These are phyloP conservation scores for Naematelia aurantialba DNA, from an alignment of 768 basidiomycete species.

Conservation along the genomic window DNA sequence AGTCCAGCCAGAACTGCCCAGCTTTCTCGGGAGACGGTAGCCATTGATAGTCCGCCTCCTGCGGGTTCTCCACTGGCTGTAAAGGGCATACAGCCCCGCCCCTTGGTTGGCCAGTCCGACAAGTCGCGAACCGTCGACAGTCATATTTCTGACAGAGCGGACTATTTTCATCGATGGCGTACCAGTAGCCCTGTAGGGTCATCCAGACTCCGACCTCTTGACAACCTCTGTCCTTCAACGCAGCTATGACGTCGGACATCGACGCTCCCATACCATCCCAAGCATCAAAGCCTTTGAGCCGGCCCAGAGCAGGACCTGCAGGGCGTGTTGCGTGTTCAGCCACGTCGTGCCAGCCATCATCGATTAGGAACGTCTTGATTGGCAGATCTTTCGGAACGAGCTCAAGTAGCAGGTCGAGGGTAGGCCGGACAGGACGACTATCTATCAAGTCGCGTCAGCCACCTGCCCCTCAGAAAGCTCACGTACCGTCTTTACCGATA, in stretches of 20 bases:
- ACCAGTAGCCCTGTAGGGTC: constrained; percentile 41
- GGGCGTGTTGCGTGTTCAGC: too few species aligned
- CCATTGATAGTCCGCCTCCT: too few species aligned
- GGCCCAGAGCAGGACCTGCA: neutral
- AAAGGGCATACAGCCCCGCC: constrained; percentile 15
- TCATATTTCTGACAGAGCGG: constrained; percentile 21
- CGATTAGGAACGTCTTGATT: constrained; percentile 39
- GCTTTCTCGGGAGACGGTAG: constrained; percentile 30
- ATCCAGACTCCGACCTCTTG: constrained; percentile 39
- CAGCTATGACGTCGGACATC: constrained; percentile 18
- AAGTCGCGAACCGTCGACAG: constrained; percentile 14
- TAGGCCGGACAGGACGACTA: neutral
- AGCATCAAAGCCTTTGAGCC: constrained; percentile 14
- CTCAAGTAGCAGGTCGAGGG: constrained; percentile 21
- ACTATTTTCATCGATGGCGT: constrained; percentile 23
- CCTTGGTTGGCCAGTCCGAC: constrained; percentile 13
- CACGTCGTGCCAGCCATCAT: constrained; percentile 42
- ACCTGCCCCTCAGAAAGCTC: neutral
- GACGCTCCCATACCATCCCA: constrained; percentile 18
- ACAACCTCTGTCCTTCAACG: constrained; percentile 16
- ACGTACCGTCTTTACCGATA: constrained; percentile 17
- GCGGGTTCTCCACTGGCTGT: constrained; percentile 6
- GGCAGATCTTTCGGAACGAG: constrained; percentile 24
- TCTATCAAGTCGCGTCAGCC: neutral
- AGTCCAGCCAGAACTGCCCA: constrained; percentile 37